Percentiles rank a stretch among this genome's conserved stretches.
These are phyloP conservation scores for Trichoderma asperellum DNA, from an alignment of 2,329 filamentous ascomycete genomes.

Conservation along the genomic window DNA sequence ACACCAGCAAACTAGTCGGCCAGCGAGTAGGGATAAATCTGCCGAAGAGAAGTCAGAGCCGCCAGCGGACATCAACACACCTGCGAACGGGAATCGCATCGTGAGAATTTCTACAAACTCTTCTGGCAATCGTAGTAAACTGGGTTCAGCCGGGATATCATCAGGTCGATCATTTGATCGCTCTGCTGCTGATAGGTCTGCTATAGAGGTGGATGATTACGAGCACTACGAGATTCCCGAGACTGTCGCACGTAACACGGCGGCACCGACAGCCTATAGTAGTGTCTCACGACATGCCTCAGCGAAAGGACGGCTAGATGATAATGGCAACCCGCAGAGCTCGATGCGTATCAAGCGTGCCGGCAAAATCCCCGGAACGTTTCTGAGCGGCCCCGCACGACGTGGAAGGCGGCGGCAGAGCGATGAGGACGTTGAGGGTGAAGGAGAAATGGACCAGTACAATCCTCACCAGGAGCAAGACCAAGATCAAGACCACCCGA, in stretches of 20 bases:
- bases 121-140: conserved; percentile 49
- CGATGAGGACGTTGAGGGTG: conserved; percentile 63
- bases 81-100: conserved; percentile 54
- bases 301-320: conserved; percentile 58
- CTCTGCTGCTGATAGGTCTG: conserved; percentile 42
- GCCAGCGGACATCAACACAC: conserved; percentile 56
- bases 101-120: conserved; percentile 60
- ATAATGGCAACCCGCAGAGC: conserved; percentile 68
- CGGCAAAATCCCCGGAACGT: conserved; percentile 74
- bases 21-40: conserved; percentile 48
- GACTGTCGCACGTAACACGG: conserved; percentile 53
- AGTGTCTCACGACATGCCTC: conserved; percentile 59
- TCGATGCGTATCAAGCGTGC: conserved; percentile 79
- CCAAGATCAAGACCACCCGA: conserved; percentile 51
- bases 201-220: conserved; percentile 46
- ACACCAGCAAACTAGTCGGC: conserved; percentile 43
- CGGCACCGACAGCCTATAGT: conserved; percentile 50
- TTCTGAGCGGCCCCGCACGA: conserved; percentile 78
- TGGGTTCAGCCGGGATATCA: conserved; percentile 44
- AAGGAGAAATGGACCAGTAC: conserved; percentile 47
- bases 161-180: conserved; percentile 45
- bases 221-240: conserved; percentile 54
- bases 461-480: conserved; percentile 49
- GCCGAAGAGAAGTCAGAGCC: conserved; percentile 46
- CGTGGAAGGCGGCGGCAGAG: conserved; percentile 71